Base-by-base conservation (phyloP, 1,284 basidiomycete species). In the Boletus hoseneyae region DNA sequence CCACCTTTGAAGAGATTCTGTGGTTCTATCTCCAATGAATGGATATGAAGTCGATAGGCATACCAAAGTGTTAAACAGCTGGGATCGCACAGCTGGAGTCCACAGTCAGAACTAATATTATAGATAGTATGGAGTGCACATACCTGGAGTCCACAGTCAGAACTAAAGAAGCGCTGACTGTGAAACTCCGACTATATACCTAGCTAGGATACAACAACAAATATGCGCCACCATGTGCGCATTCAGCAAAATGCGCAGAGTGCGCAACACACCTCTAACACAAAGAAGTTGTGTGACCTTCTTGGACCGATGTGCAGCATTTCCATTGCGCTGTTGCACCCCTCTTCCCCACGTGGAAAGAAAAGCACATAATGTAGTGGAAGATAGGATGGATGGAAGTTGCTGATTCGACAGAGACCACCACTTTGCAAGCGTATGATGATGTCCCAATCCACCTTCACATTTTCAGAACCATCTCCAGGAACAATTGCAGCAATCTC, bases 341-440 rank as follows among this genome's bases (percentile, higher is more conserved):
- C 75, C 37, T 60, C 41, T 30, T 71, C 60, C 2, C 71, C 75
- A 35, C 43, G n/a, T 11, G 70, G 71, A 55, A 75, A 76, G 0
- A 74, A 55, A 0, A 74, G 54, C 0, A 71, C 65, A 67, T 76
- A 74, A n/a, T 73, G 68, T 0, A 76, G 56, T 0, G 68, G 53
- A 0, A 57, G 37, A 57, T 76, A 77, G 0, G 63, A 54, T 13
- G 65, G 66, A 56, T 73, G 64, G 0, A 57, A 45, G 15, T 75
- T 62, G 54, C 58, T 64, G 38, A 78, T 71, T 21, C 5, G 21
- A 21, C 5, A 5, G 5, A 21, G 3, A 2, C 53, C 56, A 29
- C 65, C 65, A 44, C 0, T 46, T 48, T 53, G 46, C 2, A 55
- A 18, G 15, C 4, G 3, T 0, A 61, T 0, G 4, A 62, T 12